Conservation (phyloP, 495 filamentous ascomycete genomes). For the Hypoxylon intermedium region DNA sequence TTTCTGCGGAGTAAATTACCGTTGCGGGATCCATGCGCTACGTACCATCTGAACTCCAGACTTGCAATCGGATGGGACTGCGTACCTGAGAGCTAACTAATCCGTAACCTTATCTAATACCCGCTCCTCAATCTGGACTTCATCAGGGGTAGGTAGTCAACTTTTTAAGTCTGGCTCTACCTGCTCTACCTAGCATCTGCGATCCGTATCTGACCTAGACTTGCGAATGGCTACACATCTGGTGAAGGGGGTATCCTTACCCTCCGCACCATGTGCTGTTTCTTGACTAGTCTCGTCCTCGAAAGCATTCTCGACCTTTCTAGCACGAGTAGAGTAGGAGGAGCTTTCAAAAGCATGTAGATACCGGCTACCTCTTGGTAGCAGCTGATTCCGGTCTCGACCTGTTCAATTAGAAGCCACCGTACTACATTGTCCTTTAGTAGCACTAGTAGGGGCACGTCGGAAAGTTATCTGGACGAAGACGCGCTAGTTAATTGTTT, state of each 20-base stretch:
- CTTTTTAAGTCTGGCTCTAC: slow-evolving; percentile 2
- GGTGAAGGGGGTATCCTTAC: slow-evolving; percentile 4
- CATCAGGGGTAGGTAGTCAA: neutral
- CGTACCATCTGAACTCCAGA: slow-evolving; percentile 28
- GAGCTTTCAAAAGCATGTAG: neutral
- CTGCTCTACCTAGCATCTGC: no score
- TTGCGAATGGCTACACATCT: slow-evolving; percentile 3
- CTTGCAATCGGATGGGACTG: slow-evolving; percentile 20
- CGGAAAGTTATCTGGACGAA: neutral
- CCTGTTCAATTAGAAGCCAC: neutral
- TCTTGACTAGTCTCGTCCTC: slow-evolving; percentile 27
- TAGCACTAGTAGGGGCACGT: neutral
- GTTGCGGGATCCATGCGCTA: neutral
- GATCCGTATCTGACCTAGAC: slow-evolving; percentile 13
- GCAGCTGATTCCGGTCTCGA: neutral
- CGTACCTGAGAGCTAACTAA: slow-evolving; percentile 37
- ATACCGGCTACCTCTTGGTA: slow-evolving; percentile 20
- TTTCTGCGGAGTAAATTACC: slow-evolving; percentile 17
- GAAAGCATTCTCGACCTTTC: slow-evolving; percentile 15
- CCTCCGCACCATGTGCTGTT: slow-evolving; percentile 25
- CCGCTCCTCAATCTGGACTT: slow-evolving; percentile 8
- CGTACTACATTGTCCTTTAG: neutral
- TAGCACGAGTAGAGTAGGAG: slow-evolving; percentile 2
- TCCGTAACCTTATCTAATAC: slow-evolving; percentile 25
- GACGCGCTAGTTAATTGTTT: neutral